Percentiles rank a stretch among this genome's conserved stretches.
Evolutionary conservation across 306 rosid genomes (phyloP).

Genomic region (Cucurbita argyrosperma): DNA sequence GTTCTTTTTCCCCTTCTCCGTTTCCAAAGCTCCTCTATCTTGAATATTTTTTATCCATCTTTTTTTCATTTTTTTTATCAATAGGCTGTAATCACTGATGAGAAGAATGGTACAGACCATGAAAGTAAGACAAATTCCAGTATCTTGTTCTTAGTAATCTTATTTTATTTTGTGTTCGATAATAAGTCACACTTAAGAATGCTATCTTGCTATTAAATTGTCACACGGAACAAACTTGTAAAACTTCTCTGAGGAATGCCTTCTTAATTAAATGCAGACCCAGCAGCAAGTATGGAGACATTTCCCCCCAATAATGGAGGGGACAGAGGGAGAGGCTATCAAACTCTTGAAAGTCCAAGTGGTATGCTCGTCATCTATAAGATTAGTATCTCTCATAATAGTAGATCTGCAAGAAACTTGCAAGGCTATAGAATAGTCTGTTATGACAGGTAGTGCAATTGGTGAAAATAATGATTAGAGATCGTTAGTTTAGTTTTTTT

Average conservation of each 20-base stretch:
- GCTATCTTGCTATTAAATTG: neutral
- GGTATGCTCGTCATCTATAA: conserved; percentile 20
- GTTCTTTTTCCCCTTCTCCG: neutral
- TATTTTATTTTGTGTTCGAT: neutral
- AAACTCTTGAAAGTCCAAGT: conserved; percentile 48
- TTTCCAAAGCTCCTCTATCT: neutral
- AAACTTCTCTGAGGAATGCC: neutral
- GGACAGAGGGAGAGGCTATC: conserved; percentile 52
- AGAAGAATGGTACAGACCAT: conserved; percentile 27
- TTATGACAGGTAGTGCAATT: neutral
- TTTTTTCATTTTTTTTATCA: neutral
- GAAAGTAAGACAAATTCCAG: conserved; percentile 35
- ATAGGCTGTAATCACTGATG: conserved; percentile 57
- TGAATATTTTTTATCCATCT: neutral
- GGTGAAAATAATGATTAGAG: neutral
- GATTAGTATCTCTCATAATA: neutral
- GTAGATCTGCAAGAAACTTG: neutral
- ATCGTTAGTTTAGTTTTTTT: neutral
- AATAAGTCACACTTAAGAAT: neutral
- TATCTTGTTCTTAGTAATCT: neutral
- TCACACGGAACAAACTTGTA: neutral
- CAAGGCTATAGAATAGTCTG: neutral
- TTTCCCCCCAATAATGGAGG: conserved; percentile 67
- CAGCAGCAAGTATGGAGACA: conserved; percentile 62
- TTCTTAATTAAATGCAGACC: conserved; percentile 25